These are phyloP conservation scores for Stromatinia cepivora DNA, from an alignment of 2,329 filamentous ascomycete genomes.

Conservation along the genomic window DNA sequence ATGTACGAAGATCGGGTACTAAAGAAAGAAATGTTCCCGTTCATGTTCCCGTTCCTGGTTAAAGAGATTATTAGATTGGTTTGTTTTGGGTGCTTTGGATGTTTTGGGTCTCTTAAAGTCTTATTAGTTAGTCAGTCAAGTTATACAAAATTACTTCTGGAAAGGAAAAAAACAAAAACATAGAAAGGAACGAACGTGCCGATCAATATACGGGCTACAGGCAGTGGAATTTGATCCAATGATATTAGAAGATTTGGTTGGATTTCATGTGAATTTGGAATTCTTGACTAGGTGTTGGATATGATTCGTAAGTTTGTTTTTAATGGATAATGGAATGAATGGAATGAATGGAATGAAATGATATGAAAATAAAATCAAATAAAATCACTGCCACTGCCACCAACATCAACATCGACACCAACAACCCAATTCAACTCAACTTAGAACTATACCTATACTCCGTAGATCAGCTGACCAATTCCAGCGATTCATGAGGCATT, in stretches of 20 bases:
- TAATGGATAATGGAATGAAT: not conserved
- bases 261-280: not conserved
- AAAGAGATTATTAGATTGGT: slow-evolving; percentile 15
- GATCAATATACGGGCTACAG: not conserved
- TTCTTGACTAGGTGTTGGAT: not conserved
- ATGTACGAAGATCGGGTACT: not conserved
- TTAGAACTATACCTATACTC: not conserved
- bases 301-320: not conserved
- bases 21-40: not conserved
- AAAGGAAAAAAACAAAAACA: not conserved
- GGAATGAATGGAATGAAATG: not conserved
- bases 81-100: not conserved
- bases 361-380: too few relatives aligned
- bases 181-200: not conserved
- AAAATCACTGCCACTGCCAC: not conserved
- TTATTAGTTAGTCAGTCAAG: not conserved
- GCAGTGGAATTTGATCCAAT: not conserved
- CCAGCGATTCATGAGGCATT: not conserved
- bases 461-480: not conserved
- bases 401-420: not conserved
- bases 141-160: not conserved
- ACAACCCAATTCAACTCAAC: not conserved
- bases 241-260: not conserved
- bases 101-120: not conserved
- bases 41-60: too few relatives aligned